Base-by-base conservation (phyloP, 768 basidiomycete species). In the Suillus subalutaceus region DNA sequence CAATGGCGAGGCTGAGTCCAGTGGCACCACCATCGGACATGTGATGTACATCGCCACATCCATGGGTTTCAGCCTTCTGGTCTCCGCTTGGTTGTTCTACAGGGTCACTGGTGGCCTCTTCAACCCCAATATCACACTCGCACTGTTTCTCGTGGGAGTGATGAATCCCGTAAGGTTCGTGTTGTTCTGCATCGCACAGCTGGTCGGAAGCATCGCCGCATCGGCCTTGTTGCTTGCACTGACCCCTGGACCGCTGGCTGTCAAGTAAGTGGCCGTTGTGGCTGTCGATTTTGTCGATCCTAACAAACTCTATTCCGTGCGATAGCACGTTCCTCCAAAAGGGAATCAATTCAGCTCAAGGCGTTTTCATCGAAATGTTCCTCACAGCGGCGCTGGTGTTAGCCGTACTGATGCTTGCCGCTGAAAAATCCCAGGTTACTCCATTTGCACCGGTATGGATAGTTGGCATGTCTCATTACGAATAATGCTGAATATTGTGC, bases 301-400 rank as follows among this genome's bases (percentile, higher is more conserved):
- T 35, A 3, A 56, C 12, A 12, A 20, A 20, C 10, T 56, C 32
- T 35, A 6, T 12, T 1, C 18, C 20, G 13, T 7, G 62, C 62
- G 66, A 15, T 66, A 90, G 88, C 69, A 87, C 86, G 10, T 74
- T 75, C 69, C 78, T 87, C 41, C 78, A 79, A 10, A 71, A 75
- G 23, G 83, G 82, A 5, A 75, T 85, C 66, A 90, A 83, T 75
- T 66, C 74, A 4, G 81, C 86, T 0, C 87, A 90, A 73, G 88
- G 81, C 13, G 82, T 89, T 20, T 90, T 90, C 74, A 89, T 90
- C 66, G 89, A 91, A 73, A 87, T 89, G 84, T 90, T 90, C 75
- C 83, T 86, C 69, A 90, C 89, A 16, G 79, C 85, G 15, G 79
- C 81, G 18, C 79, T 90, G 48, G 84, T 86, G 52, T 74, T 89